Base-by-base conservation (phyloP, 306 rosid genomes). In the Mimosa bimucronata region DNA sequence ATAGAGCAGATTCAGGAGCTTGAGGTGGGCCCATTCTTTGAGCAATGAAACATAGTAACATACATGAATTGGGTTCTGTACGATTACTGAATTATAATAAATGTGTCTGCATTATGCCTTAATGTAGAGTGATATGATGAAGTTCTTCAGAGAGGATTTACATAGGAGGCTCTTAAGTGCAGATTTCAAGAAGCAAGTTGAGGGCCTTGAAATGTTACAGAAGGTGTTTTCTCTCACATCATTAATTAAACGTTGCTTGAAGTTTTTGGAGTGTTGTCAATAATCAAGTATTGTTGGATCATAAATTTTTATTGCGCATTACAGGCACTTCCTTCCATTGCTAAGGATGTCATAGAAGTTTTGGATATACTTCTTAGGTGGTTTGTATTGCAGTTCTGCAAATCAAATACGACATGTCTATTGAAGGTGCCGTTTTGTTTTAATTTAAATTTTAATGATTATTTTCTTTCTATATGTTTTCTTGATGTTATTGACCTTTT, bases 131-230 rank as follows among this genome's bases (percentile, higher is more conserved):
- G 98, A 96, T 81, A 88, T 96, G 97, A 86, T 86, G 91, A 93
- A 86, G 89, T 92, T 86, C 87, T 90, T 96, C 87, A 88, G 99
- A 83, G 99, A 96, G 86, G 99, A 96, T 90, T 83, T 96, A 81
- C 98, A 93, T 83, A 89, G 90, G 87, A 90, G 98, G 83, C 94
- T 96, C 81, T 81, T 96, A 71, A 93, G 97, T 88, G 57, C 94
- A 11, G 99, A 96, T 87, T 96, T 93, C 83, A 93, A 90, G 87
- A 96, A 91, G 91, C 99, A 96, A 93, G 88, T 96, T 77, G 99
- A 96, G 55, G 99, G 98, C 65, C 89, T 96, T 77, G 98, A 91
- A 87, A 91, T 96, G 84, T 89, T 96, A 80, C 99, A 96, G 75
- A 93, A 89, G 99, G 99, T 96, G 21, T 71, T 80, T 71, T 73